Evolutionary conservation across 768 basidiomycete genomes (phyloP).

Genomic region (Termitomyces sp.): DNA sequence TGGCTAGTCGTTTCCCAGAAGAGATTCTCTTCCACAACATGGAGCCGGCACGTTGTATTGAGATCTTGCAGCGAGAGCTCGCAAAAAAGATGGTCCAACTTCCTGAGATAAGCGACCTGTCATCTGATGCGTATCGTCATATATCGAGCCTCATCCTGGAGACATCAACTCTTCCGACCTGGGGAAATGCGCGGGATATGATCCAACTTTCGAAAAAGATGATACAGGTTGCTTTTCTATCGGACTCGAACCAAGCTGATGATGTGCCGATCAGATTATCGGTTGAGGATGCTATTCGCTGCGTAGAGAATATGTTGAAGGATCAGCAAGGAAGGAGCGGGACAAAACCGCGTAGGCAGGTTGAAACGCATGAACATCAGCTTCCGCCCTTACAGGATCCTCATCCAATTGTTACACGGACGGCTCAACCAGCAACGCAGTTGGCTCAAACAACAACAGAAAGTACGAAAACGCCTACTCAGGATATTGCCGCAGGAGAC

Average conservation of each 20-base stretch:
- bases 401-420: not conserved
- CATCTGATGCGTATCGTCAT: not conserved
- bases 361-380: not conserved
- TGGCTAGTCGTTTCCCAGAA: conserved; percentile 66
- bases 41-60: conserved; percentile 19
- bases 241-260: not conserved
- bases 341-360: not conserved
- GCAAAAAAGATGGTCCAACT: not conserved
- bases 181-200: conserved; percentile 1
- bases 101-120: not conserved
- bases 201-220: not conserved
- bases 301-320: conserved; percentile 42
- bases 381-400: too few species aligned
- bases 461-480: not conserved
- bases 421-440: not conserved
- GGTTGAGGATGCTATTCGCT: conserved; percentile 21
- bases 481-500: not conserved
- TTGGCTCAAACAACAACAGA: not conserved
- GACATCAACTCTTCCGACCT: not conserved
- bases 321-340: conserved; percentile 21
- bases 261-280: not conserved
- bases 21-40: conserved; percentile 52
- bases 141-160: not conserved
- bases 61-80: not conserved
- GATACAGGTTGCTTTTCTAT: not conserved